Base-by-base conservation (phyloP, 2,329 filamentous ascomycete genomes). In the Penicillium corylophilum region DNA sequence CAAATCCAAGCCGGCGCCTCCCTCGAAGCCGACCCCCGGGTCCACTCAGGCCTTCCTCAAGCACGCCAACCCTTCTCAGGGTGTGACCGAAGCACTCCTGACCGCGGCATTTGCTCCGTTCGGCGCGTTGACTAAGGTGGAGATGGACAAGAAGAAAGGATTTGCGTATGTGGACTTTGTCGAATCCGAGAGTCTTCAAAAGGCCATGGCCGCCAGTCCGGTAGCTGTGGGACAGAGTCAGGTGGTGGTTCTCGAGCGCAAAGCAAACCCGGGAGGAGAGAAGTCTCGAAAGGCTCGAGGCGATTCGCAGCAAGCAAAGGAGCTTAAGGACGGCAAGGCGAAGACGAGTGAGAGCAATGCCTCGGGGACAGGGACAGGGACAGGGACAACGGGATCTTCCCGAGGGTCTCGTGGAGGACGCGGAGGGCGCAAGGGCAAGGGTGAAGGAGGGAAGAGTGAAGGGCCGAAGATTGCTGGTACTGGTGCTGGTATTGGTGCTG, bases 101-200 rank as follows among this genome's bases (percentile, higher is more conserved):
- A 85, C 87, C 62, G 82, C 87, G 60, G 85, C 88, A 1, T 84
- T 97, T 67, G 80, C 85, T 40, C 72, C 75, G 0, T 95, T 90
- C 62, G 93, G 93, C 1, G 71, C 82, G 1, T 82, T 96, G 41
- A 83, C 83, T 0, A 87, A 84, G 59, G 89, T 96, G 16, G 93
- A 96, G 63, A 93, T 97, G 48, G 93, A 97, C 68, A 92, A 91
- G 71, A 88, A 92, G 64, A 96, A 96, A 71, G 91, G 91, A 0
- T 95, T 96, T 64, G 93, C 91, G 2, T 96, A 96, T 68, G 87
- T 95, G 35, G 89, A 96, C 57, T 97, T 96, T 74, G 81, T 82
- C 9, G 85, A 90, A 20, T 80, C 86, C 1, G 84, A 86, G 8
- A 80, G 82, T 9, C 78, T 97, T 23, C 82, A 83, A 62, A 90